A percentile compares a stretch with the other conserved stretches of the same genome.
phyloP scores from a whole-genome alignment of 2,329 filamentous ascomycete genomes.

The Dothideomycetidae sp. region DNA sequence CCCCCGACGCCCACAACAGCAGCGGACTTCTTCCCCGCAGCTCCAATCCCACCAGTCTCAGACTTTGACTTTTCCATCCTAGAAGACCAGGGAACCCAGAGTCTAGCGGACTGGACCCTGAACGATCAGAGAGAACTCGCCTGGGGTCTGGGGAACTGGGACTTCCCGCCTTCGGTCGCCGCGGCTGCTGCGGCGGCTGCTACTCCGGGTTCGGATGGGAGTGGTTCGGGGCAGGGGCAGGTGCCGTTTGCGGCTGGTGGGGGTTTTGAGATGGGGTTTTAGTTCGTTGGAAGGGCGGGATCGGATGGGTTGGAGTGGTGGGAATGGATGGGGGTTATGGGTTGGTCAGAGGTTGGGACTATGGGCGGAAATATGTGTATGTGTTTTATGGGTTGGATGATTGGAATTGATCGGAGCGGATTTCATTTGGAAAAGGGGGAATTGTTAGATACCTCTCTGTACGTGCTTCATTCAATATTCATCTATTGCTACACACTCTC shows the following conservation, averaged over 20 bases:
- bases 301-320: no score
- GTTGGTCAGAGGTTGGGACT: no score
- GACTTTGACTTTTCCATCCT: constrained; percentile 17
- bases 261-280: not conserved
- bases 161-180: constrained; percentile 11
- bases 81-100: not conserved
- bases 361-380: no score
- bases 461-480: no score
- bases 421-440: no score
- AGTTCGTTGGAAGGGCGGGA: no score
- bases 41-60: no score
- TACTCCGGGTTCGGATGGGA: not conserved
- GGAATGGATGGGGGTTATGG: no score
- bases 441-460: no score
- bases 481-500: constrained; percentile 11
- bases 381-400: no score
- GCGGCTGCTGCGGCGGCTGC: not conserved
- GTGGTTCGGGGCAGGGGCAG: constrained; percentile 1
- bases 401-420: no score
- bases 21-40: not conserved
- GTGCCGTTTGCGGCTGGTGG: not conserved
- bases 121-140: constrained; percentile 48
- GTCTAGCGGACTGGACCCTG: constrained; percentile 33
- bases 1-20: not conserved
- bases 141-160: constrained; percentile 50